Percentiles rank a stretch among this genome's conserved stretches.
phyloP scores from a whole-genome alignment of 768 basidiomycete species.

The Lactarius hengduanensis region DNA sequence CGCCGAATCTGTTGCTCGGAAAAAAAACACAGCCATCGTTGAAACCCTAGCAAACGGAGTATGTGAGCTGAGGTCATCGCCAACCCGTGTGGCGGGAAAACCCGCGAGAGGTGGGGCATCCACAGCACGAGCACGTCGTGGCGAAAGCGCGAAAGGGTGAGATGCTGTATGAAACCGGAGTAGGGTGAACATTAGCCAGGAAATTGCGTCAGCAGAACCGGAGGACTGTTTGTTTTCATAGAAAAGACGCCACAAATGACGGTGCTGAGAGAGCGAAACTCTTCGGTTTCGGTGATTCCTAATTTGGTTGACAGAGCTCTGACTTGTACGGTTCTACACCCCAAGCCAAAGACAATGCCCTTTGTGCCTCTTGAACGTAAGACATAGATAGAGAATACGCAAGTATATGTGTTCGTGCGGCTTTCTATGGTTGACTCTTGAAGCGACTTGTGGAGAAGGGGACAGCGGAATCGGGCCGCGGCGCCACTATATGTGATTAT shows the following conservation, averaged over 20 bases:
- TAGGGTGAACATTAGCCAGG: not conserved
- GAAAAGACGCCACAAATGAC: not conserved
- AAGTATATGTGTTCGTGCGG: too few species aligned
- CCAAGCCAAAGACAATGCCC: not conserved
- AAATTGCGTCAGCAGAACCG: not conserved
- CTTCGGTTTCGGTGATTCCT: not conserved
- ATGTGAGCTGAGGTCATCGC: not conserved
- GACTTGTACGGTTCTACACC: too few species aligned
- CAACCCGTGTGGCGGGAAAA: not conserved
- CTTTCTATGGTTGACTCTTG: too few species aligned
- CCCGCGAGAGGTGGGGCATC: not conserved
- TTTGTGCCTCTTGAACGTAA: not conserved
- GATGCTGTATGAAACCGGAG: not conserved
- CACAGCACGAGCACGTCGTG: not conserved
- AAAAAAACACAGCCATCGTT: not conserved
- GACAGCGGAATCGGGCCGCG: too few species aligned
- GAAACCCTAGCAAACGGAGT: not conserved
- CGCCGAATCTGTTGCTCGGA: not conserved
- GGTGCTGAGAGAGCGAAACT: not conserved
- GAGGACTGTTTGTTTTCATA: not conserved
- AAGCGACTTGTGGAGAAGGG: too few species aligned
- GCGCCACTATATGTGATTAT: not conserved
- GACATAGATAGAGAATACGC: too few species aligned
- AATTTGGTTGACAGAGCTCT: not conserved
- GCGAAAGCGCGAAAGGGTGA: not conserved